These are phyloP conservation scores for Colletotrichum horii DNA, from an alignment of 2,329 filamentous ascomycete genomes.

Conservation along the genomic window DNA sequence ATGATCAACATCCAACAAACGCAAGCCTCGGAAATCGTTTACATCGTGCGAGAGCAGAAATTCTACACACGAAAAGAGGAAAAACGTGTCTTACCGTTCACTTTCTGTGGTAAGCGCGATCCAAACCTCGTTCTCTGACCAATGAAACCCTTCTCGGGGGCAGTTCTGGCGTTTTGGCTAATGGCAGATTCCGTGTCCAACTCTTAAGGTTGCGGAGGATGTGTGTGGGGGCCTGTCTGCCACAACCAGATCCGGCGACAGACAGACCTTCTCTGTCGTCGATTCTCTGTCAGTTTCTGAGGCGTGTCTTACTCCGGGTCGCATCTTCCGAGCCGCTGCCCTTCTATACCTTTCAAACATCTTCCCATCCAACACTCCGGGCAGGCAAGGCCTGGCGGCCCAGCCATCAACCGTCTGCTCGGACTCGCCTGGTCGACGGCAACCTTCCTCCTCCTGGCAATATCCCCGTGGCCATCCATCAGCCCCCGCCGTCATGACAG, in stretches of 20 bases:
- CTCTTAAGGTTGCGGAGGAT: background rate
- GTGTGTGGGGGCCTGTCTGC: background rate
- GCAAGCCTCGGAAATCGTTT: background rate
- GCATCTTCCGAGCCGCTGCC: background rate
- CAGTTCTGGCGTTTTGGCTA: background rate
- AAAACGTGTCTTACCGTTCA: background rate
- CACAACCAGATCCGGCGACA: slow-evolving; percentile 5
- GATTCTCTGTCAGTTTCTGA: background rate
- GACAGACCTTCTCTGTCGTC: background rate
- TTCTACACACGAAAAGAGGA: slow-evolving; percentile 1
- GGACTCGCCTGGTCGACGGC: background rate
- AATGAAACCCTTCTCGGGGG: background rate
- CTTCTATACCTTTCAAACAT: background rate
- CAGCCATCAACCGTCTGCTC: background rate
- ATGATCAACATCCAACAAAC: slow-evolving; percentile 5
- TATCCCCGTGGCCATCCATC: background rate
- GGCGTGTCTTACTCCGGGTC: background rate
- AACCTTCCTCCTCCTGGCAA: slow-evolving; percentile 1
- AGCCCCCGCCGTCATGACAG: slow-evolving; percentile 20
- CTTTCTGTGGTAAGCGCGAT: background rate
- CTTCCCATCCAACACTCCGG: background rate
- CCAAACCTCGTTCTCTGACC: background rate
- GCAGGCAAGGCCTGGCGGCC: slow-evolving; percentile 1
- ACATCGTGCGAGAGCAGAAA: background rate
- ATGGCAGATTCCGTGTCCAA: background rate